phyloP scores from a whole-genome alignment of 2,329 filamentous ascomycete genomes.

The Parafenestella ontariensis region DNA sequence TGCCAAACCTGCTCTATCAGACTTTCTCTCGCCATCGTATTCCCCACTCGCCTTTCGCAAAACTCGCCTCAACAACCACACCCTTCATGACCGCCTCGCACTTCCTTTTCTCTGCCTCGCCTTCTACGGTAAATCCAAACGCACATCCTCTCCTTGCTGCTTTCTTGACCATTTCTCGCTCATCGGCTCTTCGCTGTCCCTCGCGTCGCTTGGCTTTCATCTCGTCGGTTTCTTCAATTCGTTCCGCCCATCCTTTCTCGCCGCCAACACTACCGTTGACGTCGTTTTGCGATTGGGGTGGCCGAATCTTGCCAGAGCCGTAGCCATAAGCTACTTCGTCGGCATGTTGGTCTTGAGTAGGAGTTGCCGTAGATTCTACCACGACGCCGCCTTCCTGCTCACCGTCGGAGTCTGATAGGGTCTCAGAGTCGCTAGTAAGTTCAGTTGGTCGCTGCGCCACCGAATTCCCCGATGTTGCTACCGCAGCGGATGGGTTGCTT shows the following conservation, averaged over 20 bases:
- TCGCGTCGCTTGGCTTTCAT: slow-evolving; percentile 58
- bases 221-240: slow-evolving; percentile 60
- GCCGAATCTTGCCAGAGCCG: slow-evolving; percentile 45
- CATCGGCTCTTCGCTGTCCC: slow-evolving; percentile 57
- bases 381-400: slow-evolving; percentile 24
- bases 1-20: not conserved
- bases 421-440: slow-evolving; percentile 17
- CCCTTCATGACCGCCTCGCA: slow-evolving; percentile 68
- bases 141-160: slow-evolving; percentile 67
- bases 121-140: slow-evolving; percentile 57
- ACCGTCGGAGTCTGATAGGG: slow-evolving; percentile 22
- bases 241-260: slow-evolving; percentile 63
- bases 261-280: slow-evolving; percentile 65
- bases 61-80: slow-evolving; percentile 65
- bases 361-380: slow-evolving; percentile 5
- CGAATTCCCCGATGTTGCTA: not conserved
- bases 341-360: slow-evolving; percentile 1
- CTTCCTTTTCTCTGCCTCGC: slow-evolving; percentile 47
- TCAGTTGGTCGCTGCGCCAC: slow-evolving; percentile 1
- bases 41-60: slow-evolving; percentile 67
- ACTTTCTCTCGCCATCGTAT: slow-evolving; percentile 62
- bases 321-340: slow-evolving; percentile 33
- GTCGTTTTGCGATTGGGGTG: slow-evolving; percentile 55
- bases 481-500: not conserved
- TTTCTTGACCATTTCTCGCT: slow-evolving; percentile 66